phyloP scores from a whole-genome alignment of 495 filamentous ascomycete species.

The Xylaria acuta region DNA sequence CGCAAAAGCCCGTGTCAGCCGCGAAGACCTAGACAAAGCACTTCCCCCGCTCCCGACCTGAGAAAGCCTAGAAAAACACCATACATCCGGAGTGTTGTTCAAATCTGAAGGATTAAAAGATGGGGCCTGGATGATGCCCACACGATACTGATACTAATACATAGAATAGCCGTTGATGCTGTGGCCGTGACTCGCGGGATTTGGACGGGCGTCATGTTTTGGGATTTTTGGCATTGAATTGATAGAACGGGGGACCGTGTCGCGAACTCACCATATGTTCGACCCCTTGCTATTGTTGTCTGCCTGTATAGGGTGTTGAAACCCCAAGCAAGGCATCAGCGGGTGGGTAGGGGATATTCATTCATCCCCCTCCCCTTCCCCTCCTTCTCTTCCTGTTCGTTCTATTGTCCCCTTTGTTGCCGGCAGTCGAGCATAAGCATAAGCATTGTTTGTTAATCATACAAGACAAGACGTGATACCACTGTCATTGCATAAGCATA shows the following conservation, averaged over 20 bases:
- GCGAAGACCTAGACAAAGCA: slow-evolving; percentile 60
- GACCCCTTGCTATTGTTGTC: neutral
- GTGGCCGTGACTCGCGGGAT: slow-evolving; percentile 7
- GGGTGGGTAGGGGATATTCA: neutral
- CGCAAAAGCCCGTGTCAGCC: slow-evolving; percentile 42
- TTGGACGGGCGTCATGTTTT: slow-evolving; percentile 9
- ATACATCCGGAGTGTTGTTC: neutral
- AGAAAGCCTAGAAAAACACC: neutral
- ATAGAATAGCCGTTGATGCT: slow-evolving; percentile 16
- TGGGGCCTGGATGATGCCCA: neutral
- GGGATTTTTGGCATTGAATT: slow-evolving; percentile 18
- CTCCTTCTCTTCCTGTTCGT: slow-evolving; percentile 11
- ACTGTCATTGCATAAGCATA: slow-evolving; percentile 25
- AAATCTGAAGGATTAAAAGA: neutral
- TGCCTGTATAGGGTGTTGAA: slow-evolving; percentile 13
- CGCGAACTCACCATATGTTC: neutral
- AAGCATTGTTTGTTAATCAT: slow-evolving; percentile 26
- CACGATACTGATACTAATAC: slow-evolving; percentile 19
- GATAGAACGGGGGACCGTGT: slow-evolving; percentile 13
- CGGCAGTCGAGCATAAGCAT: slow-evolving; percentile 15
- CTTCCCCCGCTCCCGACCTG: slow-evolving; percentile 58
- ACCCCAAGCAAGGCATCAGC: neutral
- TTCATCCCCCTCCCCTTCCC: neutral
- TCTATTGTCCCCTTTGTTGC: slow-evolving; percentile 10
- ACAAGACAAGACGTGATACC: slow-evolving; percentile 31